phyloP scores from a whole-genome alignment of 495 filamentous ascomycete species.

The Penicillium waksmanii region DNA sequence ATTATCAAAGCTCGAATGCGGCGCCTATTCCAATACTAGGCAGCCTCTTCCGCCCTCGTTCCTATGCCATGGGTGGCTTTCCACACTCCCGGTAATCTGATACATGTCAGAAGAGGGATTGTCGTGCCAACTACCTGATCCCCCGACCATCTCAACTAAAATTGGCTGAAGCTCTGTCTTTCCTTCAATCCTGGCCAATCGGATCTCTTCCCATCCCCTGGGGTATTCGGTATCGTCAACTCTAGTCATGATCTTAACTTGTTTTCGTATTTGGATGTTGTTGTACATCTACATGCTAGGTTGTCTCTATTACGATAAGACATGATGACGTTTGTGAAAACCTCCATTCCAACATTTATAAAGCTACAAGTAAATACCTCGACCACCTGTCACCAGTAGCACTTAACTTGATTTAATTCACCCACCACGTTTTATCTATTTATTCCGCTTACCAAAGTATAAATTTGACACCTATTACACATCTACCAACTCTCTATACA shows the following conservation, averaged over 20 bases:
- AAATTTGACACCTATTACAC: too few species aligned
- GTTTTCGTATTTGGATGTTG: not conserved
- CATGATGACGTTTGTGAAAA: not conserved
- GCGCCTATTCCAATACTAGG: too few species aligned
- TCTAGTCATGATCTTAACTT: not conserved
- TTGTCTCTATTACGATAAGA: not conserved
- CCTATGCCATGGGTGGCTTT: too few species aligned
- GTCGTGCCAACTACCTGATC: too few species aligned
- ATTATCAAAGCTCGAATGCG: not conserved
- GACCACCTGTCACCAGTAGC: not conserved
- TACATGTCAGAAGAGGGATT: too few species aligned
- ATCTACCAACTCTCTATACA: too few species aligned
- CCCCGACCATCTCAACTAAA: too few species aligned
- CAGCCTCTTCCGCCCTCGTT: too few species aligned
- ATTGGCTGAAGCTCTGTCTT: not conserved
- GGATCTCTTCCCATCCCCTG: not conserved
- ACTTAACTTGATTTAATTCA: not conserved
- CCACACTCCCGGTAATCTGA: too few species aligned
- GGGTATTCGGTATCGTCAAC: not conserved
- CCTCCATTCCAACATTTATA: not conserved
- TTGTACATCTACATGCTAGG: not conserved
- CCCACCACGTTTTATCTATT: not conserved
- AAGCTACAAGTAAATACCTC: not conserved
- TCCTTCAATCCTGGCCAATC: slow-evolving; percentile 8
- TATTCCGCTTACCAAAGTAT: too few species aligned